Percentiles rank a stretch among this genome's conserved stretches.
Evolutionary conservation across 495 filamentous ascomycete genomes (phyloP).

Genomic region (Penicillium nucicola): DNA sequence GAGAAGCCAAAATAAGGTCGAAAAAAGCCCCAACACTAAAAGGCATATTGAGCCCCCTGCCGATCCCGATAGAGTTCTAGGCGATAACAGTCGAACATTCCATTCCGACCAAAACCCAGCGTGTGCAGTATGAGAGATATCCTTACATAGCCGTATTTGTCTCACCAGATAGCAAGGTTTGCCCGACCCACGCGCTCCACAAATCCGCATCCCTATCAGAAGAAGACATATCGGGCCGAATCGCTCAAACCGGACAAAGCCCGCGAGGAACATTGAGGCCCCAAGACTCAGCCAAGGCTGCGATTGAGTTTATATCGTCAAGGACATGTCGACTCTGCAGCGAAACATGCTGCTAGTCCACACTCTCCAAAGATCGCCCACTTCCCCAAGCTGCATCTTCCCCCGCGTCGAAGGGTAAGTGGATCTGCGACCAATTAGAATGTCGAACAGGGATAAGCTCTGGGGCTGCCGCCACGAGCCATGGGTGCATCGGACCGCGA

Average conservation of each 20-base stretch:
- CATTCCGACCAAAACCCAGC: background rate
- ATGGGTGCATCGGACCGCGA: slow-evolving; percentile 2
- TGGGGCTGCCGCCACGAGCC: slow-evolving; percentile 7
- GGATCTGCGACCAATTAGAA: background rate
- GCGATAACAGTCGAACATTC: background rate
- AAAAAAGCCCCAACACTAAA: no score
- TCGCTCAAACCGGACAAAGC: background rate
- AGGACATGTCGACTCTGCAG: background rate
- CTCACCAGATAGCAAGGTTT: slow-evolving; percentile 1
- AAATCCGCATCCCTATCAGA: background rate
- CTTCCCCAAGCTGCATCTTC: background rate
- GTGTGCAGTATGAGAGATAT: background rate
- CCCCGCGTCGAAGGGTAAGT: background rate
- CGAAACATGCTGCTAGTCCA: no score
- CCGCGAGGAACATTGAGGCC: background rate
- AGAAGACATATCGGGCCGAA: no score
- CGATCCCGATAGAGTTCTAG: background rate
- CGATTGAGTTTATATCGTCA: no score
- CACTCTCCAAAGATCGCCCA: background rate
- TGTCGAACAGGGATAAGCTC: background rate
- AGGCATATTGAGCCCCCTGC: background rate
- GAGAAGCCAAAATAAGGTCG: no score
- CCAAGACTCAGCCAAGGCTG: no score
- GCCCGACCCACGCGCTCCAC: slow-evolving; percentile 4
- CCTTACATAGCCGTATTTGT: slow-evolving; percentile 3